Evolutionary conservation across 768 basidiomycete genomes (phyloP).

Genomic region (Basidioascus undulatus): DNA sequence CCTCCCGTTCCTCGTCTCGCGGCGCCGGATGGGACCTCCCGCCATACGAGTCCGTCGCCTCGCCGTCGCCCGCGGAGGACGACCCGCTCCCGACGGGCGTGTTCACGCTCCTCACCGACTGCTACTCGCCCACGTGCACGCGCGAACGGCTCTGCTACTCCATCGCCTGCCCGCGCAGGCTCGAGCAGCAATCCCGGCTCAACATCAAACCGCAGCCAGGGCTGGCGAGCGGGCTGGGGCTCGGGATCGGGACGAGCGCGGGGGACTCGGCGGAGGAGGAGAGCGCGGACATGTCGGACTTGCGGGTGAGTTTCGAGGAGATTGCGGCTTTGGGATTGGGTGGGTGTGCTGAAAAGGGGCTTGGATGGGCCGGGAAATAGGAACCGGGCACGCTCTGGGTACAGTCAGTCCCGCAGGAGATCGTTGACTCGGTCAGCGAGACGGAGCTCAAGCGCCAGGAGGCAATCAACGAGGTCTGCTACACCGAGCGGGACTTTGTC

Average conservation of each 20-base stretch:
- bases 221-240: conserved; percentile 36
- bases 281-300: no score
- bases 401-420: conserved; percentile 82
- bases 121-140: conserved; percentile 93
- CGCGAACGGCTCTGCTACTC: conserved; percentile 87
- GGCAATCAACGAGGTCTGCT: conserved; percentile 86
- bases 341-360: no score
- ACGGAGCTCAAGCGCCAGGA: conserved; percentile 88
- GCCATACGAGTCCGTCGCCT: not conserved
- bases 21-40: not conserved
- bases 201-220: conserved; percentile 88
- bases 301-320: no score
- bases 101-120: conserved; percentile 86
- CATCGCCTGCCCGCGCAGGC: conserved; percentile 76
- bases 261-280: no score
- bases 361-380: no score
- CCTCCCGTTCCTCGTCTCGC: conserved; percentile 1
- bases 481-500: conserved; percentile 91
- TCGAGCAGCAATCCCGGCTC: conserved; percentile 80
- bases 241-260: no score
- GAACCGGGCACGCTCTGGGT: conserved; percentile 81
- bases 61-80: no score
- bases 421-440: conserved; percentile 76
- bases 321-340: no score
- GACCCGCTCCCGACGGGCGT: conserved; percentile 58